Percentiles rank a stretch among this genome's conserved stretches.
phyloP scores from a whole-genome alignment of 2,329 filamentous ascomycete species.

The Fusarium keratoplasticum region DNA sequence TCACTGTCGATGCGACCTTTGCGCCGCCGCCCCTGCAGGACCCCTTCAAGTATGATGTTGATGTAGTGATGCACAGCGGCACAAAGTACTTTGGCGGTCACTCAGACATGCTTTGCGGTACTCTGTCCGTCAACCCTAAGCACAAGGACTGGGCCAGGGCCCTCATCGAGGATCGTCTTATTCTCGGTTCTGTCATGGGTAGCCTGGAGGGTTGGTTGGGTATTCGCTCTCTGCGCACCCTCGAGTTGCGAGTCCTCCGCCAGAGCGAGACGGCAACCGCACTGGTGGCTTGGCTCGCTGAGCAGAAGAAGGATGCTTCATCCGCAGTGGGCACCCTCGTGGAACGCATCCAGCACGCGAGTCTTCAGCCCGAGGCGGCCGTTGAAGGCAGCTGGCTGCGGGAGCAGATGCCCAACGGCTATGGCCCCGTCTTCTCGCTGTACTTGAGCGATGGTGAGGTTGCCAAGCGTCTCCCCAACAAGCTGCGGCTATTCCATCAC shows the following conservation, averaged over 20 bases:
- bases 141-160: slow-evolving; percentile 67
- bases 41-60: slow-evolving; percentile 83
- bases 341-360: slow-evolving; percentile 77
- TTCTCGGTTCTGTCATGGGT: slow-evolving; percentile 86
- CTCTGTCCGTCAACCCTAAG: slow-evolving; percentile 73
- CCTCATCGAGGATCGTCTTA: slow-evolving; percentile 77
- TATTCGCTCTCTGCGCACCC: slow-evolving; percentile 83
- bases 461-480: slow-evolving; percentile 80
- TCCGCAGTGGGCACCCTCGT: slow-evolving; percentile 66
- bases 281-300: slow-evolving; percentile 79
- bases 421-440: slow-evolving; percentile 88
- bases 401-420: slow-evolving; percentile 92
- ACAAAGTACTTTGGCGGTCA: slow-evolving; percentile 98
- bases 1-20: slow-evolving; percentile 93
- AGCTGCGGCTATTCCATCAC: slow-evolving; percentile 88
- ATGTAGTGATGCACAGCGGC: slow-evolving; percentile 90
- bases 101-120: slow-evolving; percentile 91
- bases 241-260: slow-evolving; percentile 83
- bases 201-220: slow-evolving; percentile 93
- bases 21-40: slow-evolving; percentile 90
- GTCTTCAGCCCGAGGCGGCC: slow-evolving; percentile 73
- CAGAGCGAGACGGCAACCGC: slow-evolving; percentile 78
- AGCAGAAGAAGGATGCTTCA: slow-evolving; percentile 54
- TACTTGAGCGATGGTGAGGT: slow-evolving; percentile 68
- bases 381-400: slow-evolving; percentile 77